phyloP scores from a whole-genome alignment of 352 stramenopile species.

The Phytophthora pisi region DNA sequence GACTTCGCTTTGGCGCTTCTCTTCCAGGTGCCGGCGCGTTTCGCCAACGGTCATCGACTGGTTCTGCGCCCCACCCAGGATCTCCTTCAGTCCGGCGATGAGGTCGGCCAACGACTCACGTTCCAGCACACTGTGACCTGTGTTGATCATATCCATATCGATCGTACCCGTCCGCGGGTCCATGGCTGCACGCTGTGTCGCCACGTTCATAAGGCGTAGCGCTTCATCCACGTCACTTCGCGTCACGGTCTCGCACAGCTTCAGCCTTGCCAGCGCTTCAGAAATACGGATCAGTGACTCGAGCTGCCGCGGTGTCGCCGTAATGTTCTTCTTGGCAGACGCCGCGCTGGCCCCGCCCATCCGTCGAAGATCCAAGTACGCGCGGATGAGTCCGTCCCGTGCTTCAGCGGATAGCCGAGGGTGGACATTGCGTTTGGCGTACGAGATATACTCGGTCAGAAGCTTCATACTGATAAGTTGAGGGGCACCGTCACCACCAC shows the following conservation, averaged over 20 bases:
- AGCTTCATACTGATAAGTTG: constrained; percentile 85
- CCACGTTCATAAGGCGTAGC: constrained; percentile 97
- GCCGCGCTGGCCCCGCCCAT: constrained; percentile 66
- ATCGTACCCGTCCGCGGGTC: constrained; percentile 98
- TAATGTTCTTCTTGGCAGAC: constrained; percentile 95
- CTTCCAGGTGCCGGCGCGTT: constrained; percentile 84
- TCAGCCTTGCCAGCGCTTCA: constrained; percentile 96
- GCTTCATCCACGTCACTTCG: constrained; percentile 94
- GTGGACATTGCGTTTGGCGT: constrained; percentile 93
- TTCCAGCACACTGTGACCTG: constrained; percentile 91
- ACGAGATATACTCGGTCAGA: constrained; percentile 96
- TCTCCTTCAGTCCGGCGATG: constrained; percentile 59
- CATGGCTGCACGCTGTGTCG: constrained; percentile 97
- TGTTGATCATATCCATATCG: constrained; percentile 99
- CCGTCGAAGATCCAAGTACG: constrained; percentile 93
- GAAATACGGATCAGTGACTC: constrained; percentile 99
- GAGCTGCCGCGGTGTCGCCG: constrained; percentile 97
- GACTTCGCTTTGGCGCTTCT: constrained; percentile 81
- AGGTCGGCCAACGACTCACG: constrained; percentile 77
- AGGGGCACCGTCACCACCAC: constrained; percentile 33
- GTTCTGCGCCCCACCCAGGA: constrained; percentile 60
- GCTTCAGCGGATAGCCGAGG: constrained; percentile 92
- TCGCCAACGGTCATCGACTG: constrained; percentile 87
- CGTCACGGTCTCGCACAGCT: constrained; percentile 76
- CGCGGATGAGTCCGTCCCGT: constrained; percentile 88